Evolutionary conservation across 805 yeast species (phyloP), one percentile per base, ranked within the genome.

Genomic region (Ogataea henricii): DNA sequence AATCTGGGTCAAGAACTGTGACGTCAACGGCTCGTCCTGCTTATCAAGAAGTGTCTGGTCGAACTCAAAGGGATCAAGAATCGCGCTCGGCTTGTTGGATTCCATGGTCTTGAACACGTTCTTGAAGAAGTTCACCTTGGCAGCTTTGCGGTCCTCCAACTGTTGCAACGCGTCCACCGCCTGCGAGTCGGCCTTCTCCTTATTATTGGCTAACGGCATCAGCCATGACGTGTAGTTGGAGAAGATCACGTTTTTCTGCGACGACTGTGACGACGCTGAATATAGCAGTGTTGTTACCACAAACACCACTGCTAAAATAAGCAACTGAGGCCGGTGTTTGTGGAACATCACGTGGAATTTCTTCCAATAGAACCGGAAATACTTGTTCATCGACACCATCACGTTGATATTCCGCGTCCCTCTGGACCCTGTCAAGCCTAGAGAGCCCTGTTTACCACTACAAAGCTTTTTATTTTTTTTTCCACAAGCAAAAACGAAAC

Each of bases 191-290:
- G 20, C 13, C 20, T 29, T 35, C 12, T 46, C 38, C 12, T 46
- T 38, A n/a, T 8, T 29, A 21, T 42, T 22, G 10, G 51, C 16
- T 9, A 33, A 23, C 13, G 57, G 51, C 23, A 53, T 52, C 13
- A 57, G 33, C 63, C 63, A 60, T 10, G 54, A 21, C n/a, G 63
- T 54, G 43, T 60, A 60, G 35, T 51, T 49, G n/a, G 64, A 59
- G 17, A 55, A 45, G 20, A 53, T 52, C 20, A 52, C 55, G 34
- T 51, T 54, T 29, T 49, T 54, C 22, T 55, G 52, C 14, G 47
- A 27, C n/a, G 32, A 41, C 2, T 54, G 16, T 2, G 60, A 47
- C 12, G 58, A 46, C 14, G 57, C 41, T 10, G 54, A 44, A 14
- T 43, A 46, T 12, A 58, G 30, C 7, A 51, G 22, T 5, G 52